Evolutionary conservation across 2,329 filamentous ascomycete species (phyloP).

Genomic region (Pseudofabraea citricarpa): DNA sequence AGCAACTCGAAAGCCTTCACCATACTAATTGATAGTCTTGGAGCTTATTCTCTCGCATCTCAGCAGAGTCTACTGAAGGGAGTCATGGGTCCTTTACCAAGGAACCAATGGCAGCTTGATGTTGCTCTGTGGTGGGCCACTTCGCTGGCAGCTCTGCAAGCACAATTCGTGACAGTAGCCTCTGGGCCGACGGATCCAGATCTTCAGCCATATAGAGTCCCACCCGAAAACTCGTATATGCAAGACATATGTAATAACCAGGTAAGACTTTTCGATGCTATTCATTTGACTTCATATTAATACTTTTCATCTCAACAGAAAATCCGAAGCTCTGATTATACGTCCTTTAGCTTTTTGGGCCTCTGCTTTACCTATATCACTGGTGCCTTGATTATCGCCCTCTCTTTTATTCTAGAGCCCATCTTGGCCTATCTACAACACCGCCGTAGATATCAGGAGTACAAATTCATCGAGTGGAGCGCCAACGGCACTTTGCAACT

Average conservation of each 20-base stretch:
- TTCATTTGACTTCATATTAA: background rate
- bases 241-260: background rate
- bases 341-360: background rate
- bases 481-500: background rate
- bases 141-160: conserved; percentile 18
- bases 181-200: background rate
- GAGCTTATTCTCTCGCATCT: background rate
- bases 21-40: background rate
- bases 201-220: background rate
- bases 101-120: background rate
- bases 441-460: background rate
- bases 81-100: background rate
- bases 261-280: background rate
- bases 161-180: background rate
- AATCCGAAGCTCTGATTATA: background rate
- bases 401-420: background rate
- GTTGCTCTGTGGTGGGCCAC: conserved; percentile 6
- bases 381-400: background rate
- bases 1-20: background rate
- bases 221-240: background rate
- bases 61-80: background rate
- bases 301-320: background rate
- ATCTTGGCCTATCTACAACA: background rate
- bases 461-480: background rate
- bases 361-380: background rate